These are phyloP conservation scores for Fraxinus platypoda DNA, from an alignment of 305 asterid species.

Conservation along the genomic window DNA sequence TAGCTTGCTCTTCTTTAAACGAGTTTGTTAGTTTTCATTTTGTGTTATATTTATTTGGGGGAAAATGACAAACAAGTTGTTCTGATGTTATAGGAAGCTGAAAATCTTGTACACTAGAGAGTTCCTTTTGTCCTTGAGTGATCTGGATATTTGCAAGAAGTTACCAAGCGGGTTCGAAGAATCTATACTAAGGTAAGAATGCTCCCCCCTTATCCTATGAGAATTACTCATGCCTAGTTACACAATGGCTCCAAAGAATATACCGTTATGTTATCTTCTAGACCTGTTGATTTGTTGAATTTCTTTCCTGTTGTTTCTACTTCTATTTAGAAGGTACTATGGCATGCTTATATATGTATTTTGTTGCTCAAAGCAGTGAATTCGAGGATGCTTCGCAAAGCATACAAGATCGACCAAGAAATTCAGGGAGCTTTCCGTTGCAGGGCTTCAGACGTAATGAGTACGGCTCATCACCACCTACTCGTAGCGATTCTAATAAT, in stretches of 20 bases:
- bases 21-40: not conserved
- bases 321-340: constrained; percentile 10
- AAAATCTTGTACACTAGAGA: constrained; percentile 59
- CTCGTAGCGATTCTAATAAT: constrained; percentile 36
- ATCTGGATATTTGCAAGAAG: constrained; percentile 73
- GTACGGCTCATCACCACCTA: constrained; percentile 47
- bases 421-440: constrained; percentile 22
- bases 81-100: constrained; percentile 57
- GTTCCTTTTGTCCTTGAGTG: constrained; percentile 62
- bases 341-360: constrained; percentile 15
- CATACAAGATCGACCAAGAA: constrained; percentile 37
- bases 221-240: constrained; percentile 2
- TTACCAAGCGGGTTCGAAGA: constrained; percentile 63
- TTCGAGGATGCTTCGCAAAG: constrained; percentile 34
- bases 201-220: not conserved
- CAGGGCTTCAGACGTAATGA: constrained; percentile 44
- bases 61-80: constrained; percentile 18
- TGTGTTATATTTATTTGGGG: constrained; percentile 3
- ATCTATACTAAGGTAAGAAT: constrained; percentile 55
- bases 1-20: not conserved
- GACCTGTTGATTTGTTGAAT: constrained; percentile 1
- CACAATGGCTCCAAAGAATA: not conserved
- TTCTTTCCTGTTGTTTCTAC: constrained; percentile 12
- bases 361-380: constrained; percentile 27
- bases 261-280: not conserved